Base-by-base conservation (phyloP, 257 asterid species). In the Primulina eburnea region DNA sequence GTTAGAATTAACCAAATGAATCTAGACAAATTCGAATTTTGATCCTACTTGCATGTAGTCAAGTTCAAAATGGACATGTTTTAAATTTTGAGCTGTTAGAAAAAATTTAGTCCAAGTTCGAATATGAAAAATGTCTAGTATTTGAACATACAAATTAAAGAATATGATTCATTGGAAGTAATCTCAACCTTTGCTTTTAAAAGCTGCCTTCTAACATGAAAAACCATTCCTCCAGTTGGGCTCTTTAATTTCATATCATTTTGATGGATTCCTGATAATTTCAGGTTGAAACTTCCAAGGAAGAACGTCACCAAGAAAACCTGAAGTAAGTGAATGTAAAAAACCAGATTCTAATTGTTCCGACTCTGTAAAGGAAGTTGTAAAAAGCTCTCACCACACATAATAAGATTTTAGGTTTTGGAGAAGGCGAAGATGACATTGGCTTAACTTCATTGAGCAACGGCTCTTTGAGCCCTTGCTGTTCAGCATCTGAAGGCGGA, bases 381-480 rank as follows among this genome's bases (percentile, higher is more conserved):
- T 30, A 68, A 33, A 68, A 71, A 64, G 55, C 92, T 82, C 92
- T 82, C 71, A 89, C 96, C 94, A 84, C 84, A 75, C 92, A 85
- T 8, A 87, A 58, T 82, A 79, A 76, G 71, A 86, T 67, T 78
- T 84, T 87, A 71, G 83, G 71, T 69, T 79, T 77, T 20, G 85
- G 82, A 37, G 85, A 73, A 61, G 87, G 75, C 56, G 78, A 70
- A 4, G 90, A 79, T 34, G 68, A 78, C 29, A 83, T 29, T 34
- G 81, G 17, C 34, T 67, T 69, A 64, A 33, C 73, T 68, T 79
- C 85, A 28, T 73, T 73, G 38, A 89, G 87, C 83, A 87, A 76
- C 43, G 95, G 96, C 69, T 65, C 82, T 37, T 47, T 69, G 69
- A 71, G 30, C 72, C 68, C 62, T 55, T 60, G 35, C 20, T 34